These are phyloP conservation scores for Imleria badia DNA, from an alignment of 768 basidiomycete genomes.

Conservation along the genomic window DNA sequence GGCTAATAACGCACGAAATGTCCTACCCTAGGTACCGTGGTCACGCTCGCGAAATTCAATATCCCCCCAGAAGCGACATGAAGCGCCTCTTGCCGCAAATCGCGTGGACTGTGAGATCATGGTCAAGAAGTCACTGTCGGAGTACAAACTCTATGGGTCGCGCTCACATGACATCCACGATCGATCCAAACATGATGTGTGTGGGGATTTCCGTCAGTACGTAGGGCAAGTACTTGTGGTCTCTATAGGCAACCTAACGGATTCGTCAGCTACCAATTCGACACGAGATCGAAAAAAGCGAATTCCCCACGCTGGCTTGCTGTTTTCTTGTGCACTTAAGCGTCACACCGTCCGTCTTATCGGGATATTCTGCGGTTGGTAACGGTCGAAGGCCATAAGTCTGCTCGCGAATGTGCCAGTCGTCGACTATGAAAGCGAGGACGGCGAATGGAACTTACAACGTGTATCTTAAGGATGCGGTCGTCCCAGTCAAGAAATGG, in stretches of 20 bases:
- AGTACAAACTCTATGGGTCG: too few species aligned
- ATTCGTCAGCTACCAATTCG: too few species aligned
- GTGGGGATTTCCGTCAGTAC: background rate
- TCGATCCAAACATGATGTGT: background rate
- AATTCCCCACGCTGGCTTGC: background rate
- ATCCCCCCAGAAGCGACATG: background rate
- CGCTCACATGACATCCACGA: too few species aligned
- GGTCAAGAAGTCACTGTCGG: too few species aligned
- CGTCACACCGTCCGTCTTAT: background rate
- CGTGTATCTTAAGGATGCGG: slow-evolving; percentile 1
- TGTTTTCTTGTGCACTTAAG: slow-evolving; percentile 2
- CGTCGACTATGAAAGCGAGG: background rate
- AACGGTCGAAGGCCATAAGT: slow-evolving; percentile 4
- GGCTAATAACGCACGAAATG: background rate
- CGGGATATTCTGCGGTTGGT: slow-evolving; percentile 2
- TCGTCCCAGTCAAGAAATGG: slow-evolving; percentile 1
- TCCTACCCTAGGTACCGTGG: background rate
- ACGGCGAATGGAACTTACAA: background rate
- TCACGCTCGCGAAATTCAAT: background rate
- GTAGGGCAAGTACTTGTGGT: background rate
- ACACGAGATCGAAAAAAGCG: too few species aligned
- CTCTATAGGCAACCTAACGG: too few species aligned
- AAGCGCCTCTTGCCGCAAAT: background rate
- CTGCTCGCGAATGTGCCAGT: background rate
- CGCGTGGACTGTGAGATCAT: too few species aligned